phyloP scores from a whole-genome alignment of 345 rosid species.

The Lepidium sativum region DNA sequence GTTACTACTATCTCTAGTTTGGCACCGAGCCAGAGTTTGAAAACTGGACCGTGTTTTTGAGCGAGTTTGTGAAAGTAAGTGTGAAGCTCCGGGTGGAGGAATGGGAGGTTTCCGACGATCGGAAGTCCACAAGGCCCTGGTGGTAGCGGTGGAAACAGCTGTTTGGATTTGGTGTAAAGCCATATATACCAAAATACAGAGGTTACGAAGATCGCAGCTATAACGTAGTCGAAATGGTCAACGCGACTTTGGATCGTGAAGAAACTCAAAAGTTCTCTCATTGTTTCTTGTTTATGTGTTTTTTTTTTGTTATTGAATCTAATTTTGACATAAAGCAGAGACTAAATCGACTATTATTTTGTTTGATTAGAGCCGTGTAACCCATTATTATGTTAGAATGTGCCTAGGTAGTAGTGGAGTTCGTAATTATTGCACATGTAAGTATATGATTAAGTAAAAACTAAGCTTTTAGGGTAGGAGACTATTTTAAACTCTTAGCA shows the following conservation, averaged over 20 bases:
- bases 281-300: not conserved
- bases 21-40: constrained; percentile 25
- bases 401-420: too few species aligned
- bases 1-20: constrained; percentile 12
- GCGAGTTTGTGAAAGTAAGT: constrained; percentile 7
- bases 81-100: constrained; percentile 18
- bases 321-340: not conserved
- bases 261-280: not conserved
- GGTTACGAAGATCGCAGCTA: not conserved
- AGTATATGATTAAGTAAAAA: too few species aligned
- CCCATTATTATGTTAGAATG: too few species aligned
- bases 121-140: constrained; percentile 27
- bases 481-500: too few species aligned
- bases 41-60: constrained; percentile 22
- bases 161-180: not conserved
- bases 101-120: constrained; percentile 24
- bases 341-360: not conserved
- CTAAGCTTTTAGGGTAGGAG: too few species aligned
- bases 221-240: not conserved
- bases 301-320: not conserved
- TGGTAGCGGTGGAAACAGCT: not conserved
- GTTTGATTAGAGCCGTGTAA: too few species aligned
- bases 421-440: too few species aligned
- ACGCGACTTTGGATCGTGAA: not conserved
- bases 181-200: not conserved